Conservation (phyloP, 306 rosid genomes). For the Canavalia gladiata region DNA sequence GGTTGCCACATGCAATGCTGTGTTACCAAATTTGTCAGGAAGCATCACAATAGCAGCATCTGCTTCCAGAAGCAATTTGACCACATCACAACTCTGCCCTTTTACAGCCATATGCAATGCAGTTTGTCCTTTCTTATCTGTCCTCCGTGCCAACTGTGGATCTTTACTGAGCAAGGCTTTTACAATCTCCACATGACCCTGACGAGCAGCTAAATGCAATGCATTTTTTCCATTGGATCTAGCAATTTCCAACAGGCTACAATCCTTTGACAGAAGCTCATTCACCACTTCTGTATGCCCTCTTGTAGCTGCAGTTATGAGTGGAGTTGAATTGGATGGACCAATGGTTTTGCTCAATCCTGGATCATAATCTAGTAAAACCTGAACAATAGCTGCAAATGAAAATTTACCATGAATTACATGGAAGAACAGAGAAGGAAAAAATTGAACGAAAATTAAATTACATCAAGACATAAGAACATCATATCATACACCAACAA, state of each 20-base stretch:
- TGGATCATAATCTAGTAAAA: constrained; percentile 76
- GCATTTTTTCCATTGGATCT: constrained; percentile 92
- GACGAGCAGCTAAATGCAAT: constrained; percentile 95
- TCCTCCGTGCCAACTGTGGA: constrained; percentile 92
- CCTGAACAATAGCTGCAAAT: constrained; percentile 86
- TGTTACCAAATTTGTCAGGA: constrained; percentile 95
- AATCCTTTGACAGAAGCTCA: constrained; percentile 83
- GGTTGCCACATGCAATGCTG: constrained; percentile 93
- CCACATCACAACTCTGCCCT: constrained; percentile 93
- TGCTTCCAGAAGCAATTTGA: constrained; percentile 88
- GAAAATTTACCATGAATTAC: constrained; percentile 42
- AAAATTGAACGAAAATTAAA: not conserved
- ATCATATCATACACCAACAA: constrained; percentile 25
- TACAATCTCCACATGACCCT: constrained; percentile 87
- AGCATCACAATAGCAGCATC: constrained; percentile 99
- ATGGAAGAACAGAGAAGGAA: constrained; percentile 18
- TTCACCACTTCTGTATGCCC: constrained; percentile 87
- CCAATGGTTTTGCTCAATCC: constrained; percentile 87
- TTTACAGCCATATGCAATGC: constrained; percentile 99
- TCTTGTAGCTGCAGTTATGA: constrained; percentile 87
- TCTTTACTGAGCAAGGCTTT: constrained; percentile 77
- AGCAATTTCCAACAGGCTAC: constrained; percentile 77
- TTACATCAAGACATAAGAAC: constrained; percentile 12
- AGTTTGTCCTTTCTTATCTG: constrained; percentile 98
- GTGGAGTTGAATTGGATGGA: constrained; percentile 88